Evolutionary conservation across 2,329 filamentous ascomycete genomes (phyloP).

Genomic region (Penicillium sumatraense): DNA sequence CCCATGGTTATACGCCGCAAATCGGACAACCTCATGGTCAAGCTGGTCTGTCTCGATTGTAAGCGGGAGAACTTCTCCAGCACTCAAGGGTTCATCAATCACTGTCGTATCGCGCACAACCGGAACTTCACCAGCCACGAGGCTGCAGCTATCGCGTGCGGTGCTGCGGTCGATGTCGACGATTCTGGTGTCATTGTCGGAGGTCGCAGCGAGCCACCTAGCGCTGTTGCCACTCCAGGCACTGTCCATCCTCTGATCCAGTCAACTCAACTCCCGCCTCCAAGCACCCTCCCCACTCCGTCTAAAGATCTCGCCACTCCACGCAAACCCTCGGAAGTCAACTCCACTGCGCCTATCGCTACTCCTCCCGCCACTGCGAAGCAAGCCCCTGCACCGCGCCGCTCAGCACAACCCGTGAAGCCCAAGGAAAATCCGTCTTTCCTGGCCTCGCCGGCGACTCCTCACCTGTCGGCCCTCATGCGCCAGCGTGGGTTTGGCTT

Average conservation of each 20-base stretch:
- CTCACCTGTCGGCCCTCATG: constrained; percentile 70
- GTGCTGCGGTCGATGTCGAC: constrained; percentile 76
- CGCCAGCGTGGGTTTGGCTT: constrained; percentile 64
- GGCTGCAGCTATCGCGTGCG: constrained; percentile 85
- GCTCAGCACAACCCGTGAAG: constrained; percentile 21
- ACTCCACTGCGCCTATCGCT: constrained; percentile 26
- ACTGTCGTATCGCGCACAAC: constrained; percentile 94
- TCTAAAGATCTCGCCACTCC: constrained; percentile 22
- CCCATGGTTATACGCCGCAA: constrained; percentile 84
- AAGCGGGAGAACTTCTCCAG: constrained; percentile 90
- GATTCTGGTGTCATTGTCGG: constrained; percentile 57
- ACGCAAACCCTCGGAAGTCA: constrained; percentile 21
- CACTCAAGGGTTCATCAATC: constrained; percentile 96
- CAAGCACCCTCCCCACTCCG: constrained; percentile 9
- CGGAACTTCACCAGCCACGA: constrained; percentile 95
- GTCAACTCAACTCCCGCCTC: constrained; percentile 53
- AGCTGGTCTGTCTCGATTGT: constrained; percentile 88
- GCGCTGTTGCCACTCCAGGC: constrained; percentile 45
- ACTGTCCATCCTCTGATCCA: constrained; percentile 67
- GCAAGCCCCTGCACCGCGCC: constrained; percentile 6
- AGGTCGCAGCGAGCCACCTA: constrained; percentile 36
- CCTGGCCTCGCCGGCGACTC: constrained; percentile 62
- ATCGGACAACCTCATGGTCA: constrained; percentile 80
- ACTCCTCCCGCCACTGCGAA: constrained; percentile 27
- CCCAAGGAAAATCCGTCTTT: constrained; percentile 48